Evolutionary conservation across 2,329 filamentous ascomycete genomes (phyloP), one percentile per base, ranked within the genome.

Genomic region (Cryphonectria parasitica): DNA sequence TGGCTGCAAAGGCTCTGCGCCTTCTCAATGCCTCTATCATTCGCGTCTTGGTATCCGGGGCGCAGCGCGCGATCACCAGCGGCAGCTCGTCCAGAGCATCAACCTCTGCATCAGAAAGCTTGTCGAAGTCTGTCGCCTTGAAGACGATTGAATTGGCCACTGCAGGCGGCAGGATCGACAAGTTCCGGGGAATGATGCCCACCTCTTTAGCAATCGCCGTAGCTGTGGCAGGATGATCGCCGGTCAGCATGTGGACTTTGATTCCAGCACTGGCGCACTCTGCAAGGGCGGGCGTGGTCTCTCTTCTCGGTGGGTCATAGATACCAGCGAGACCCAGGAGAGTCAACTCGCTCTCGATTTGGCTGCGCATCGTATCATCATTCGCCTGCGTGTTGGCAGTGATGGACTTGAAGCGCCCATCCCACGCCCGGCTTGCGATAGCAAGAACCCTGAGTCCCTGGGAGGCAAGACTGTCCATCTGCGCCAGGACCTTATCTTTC

Each of bases 21-120:
- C 94, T 89, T 74, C 95, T 92, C 22, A 97, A 87, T 7, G 94
- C 93, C 75, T 95, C 92, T 66, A 97, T 95, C 93, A 97, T 97
- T 71, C 93, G 90, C 5, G 94, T 93, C 82, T 97, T 97, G 54
- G 94, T 97, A 71, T 92, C 89, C 0, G 94, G 94, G 0, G 92
- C 92, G 78, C 93, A 97, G 52, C 94, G 90, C 52, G 94, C 93
- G 72, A 97, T 91, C 11, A 97, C 94, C 0, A 95, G 84, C 2
- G 93, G 93, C 2, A 97, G 83, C 56, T 93, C 89, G 5, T 91
- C 90, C 22, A 97, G 83, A 0, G 85, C 84, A 74, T 97, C 93
- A 68, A 97, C 92, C 78, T 96, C 88, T 0, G 85, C 88, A 63
- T 96, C 91, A 0, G 87, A 88, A 73, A 97, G 85, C 73, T 89